Percentiles rank a stretch among this genome's conserved stretches.
phyloP scores from a whole-genome alignment of 2,329 filamentous ascomycete species.

The Cladosporium sp. region DNA sequence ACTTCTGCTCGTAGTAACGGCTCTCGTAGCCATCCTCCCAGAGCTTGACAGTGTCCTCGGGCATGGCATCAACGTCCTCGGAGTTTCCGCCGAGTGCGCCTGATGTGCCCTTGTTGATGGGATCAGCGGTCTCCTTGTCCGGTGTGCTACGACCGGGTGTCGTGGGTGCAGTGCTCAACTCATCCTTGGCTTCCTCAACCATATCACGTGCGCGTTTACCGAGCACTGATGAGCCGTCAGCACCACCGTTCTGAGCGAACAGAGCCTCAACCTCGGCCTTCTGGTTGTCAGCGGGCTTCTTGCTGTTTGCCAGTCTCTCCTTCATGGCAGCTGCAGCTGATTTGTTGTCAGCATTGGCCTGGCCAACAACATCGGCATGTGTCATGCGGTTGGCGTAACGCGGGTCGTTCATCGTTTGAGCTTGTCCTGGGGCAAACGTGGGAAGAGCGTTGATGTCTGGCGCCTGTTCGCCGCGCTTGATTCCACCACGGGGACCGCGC shows the following conservation, averaged over 20 bases:
- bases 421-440: conserved; percentile 59
- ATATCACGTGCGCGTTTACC: conserved; percentile 78
- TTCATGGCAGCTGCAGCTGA: conserved; percentile 89
- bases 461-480: conserved; percentile 35
- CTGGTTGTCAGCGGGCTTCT: conserved; percentile 36
- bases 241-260: conserved; percentile 30
- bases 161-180: conserved; percentile 35
- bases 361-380: conserved; percentile 78
- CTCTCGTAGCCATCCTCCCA: conserved; percentile 97
- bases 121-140: conserved; percentile 37
- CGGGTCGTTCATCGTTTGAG: conserved; percentile 54
- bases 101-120: conserved; percentile 33
- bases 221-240: conserved; percentile 51
- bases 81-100: conserved; percentile 45
- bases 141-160: conserved; percentile 64
- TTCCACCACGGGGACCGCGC: conserved; percentile 38
- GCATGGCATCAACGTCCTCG: conserved; percentile 59
- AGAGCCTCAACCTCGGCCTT: conserved; percentile 36
- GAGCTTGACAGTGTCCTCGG: conserved; percentile 78
- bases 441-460: conserved; percentile 51
- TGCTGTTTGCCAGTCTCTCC: conserved; percentile 66
- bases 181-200: conserved; percentile 58
- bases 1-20: conserved; percentile 97
- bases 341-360: conserved; percentile 81
- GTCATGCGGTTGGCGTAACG: conserved; percentile 61